Base-by-base conservation (phyloP, 2,329 filamentous ascomycete species). In the Colletotrichum liriopes region DNA sequence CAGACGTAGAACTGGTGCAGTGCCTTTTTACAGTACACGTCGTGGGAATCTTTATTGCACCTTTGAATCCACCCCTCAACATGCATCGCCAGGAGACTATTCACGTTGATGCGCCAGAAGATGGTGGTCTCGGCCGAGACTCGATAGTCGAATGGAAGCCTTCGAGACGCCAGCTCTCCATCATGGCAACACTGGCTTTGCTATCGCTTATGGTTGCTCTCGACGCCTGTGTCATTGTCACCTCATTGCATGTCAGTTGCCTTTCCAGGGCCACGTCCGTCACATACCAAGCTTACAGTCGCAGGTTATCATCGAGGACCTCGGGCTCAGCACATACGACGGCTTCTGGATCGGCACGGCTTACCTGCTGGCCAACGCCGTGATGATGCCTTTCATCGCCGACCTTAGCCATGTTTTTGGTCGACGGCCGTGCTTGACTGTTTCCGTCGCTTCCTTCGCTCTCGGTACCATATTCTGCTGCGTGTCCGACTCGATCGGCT, bases 401-500 rank as follows among this genome's bases (percentile, higher is more conserved):
- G 77, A 81, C 63, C 65, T 83, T 69, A 76, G 78, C 79, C 75
- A 79, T 64, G 71, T 84, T 72, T 77, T 81, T 39, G 80, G 81
- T 37, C 77, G 81, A 7, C 79, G 79, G n/a, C 73, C 77, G 47
- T 77, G 78, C 47, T 71, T 83, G 26, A 79, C 78, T 39, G 76
- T 79, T 45, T 74, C 81, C 16, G 73, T 82, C 14, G 45, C 72
- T 2, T 73, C 86, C 74, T 89, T 89, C 74, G 80, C 80, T 2
- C 47, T 79, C n/a, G 85, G 85, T 20, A 86, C 82, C 4, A 74
- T 84, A 26, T 73, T 83, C 14, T 85, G 83, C 71, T 79, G 78
- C n/a, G 63, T 79, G 6, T 79, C 82, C 2, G 76, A 78, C 11
- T 73, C 73, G 67, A 79, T 85, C 41, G 66, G 75, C 8, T 74